Evolutionary conservation across 225 moss, liverwort and hornwort species (phyloP).

Genomic region (Sphagnum tenellum): DNA sequence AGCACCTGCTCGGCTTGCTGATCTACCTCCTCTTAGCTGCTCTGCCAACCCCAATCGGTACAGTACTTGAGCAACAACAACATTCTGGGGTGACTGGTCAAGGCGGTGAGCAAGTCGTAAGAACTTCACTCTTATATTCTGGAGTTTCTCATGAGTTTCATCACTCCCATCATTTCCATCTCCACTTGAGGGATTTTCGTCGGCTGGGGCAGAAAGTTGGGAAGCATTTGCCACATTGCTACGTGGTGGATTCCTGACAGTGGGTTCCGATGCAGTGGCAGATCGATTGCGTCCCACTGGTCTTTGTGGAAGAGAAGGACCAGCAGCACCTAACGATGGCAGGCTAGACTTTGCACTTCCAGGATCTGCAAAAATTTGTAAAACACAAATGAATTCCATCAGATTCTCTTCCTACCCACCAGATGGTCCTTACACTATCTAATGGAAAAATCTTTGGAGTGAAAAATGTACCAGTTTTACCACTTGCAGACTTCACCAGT

Average conservation of each 20-base stretch:
- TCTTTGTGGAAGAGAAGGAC: slow-evolving; percentile 65
- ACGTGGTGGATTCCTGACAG: slow-evolving; percentile 25
- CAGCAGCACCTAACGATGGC: slow-evolving; percentile 65
- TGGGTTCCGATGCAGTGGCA: slow-evolving; percentile 39
- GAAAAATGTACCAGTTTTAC: slow-evolving; percentile 22
- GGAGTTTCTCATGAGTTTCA: slow-evolving; percentile 82
- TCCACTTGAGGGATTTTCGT: slow-evolving; percentile 23
- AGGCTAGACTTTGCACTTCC: slow-evolving; percentile 27
- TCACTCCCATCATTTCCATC: slow-evolving; percentile 69
- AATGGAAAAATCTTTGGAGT: not conserved
- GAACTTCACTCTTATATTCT: slow-evolving; percentile 84
- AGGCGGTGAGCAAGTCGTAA: slow-evolving; percentile 75
- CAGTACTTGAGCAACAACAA: slow-evolving; percentile 84
- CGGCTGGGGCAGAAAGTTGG: slow-evolving; percentile 27
- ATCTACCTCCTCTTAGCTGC: slow-evolving; percentile 71
- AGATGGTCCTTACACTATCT: not conserved
- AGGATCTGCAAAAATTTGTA: slow-evolving; percentile 11
- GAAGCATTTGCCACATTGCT: slow-evolving; percentile 18
- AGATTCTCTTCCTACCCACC: not conserved
- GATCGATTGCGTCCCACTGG: slow-evolving; percentile 35
- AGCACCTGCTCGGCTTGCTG: slow-evolving; percentile 36
- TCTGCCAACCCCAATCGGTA: slow-evolving; percentile 88
- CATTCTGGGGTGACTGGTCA: slow-evolving; percentile 79
- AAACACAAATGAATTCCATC: not conserved
- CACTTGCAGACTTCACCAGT: slow-evolving; percentile 32